Percentiles rank a stretch among this genome's conserved stretches.
phyloP scores from a whole-genome alignment of 1,284 basidiomycete genomes.

The Ustilago sp. region DNA sequence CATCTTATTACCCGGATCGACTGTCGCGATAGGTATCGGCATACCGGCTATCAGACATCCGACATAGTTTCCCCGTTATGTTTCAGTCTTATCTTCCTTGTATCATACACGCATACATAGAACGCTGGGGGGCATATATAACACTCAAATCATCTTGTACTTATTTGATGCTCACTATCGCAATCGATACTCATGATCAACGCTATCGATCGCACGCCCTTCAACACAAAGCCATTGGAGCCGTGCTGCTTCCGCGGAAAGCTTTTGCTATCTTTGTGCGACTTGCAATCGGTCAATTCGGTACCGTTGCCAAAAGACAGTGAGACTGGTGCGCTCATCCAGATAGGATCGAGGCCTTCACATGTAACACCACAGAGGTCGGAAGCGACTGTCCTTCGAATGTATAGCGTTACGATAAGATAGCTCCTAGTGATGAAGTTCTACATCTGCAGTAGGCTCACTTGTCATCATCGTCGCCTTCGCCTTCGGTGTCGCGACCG shows the following conservation, averaged over 20 bases:
- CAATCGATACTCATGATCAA: no score
- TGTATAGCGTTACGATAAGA: not conserved
- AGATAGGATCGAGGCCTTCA: not conserved
- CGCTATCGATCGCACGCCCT: no score
- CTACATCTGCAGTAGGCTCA: not conserved
- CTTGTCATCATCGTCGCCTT: constrained; percentile 16
- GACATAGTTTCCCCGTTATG: no score
- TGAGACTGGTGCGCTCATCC: not conserved
- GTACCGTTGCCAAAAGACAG: not conserved
- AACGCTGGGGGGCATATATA: no score
- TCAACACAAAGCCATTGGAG: no score
- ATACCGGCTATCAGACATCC: no score
- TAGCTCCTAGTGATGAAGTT: not conserved
- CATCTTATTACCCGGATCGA: no score
- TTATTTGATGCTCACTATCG: no score
- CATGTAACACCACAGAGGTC: not conserved
- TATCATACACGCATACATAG: no score
- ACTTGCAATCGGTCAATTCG: not conserved
- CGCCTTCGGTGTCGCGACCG: constrained; percentile 51
- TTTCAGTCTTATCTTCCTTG: no score
- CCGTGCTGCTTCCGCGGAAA: constrained; percentile 3
- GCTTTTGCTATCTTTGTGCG: not conserved
- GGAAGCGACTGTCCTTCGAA: not conserved
- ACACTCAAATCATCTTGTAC: no score
- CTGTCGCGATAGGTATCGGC: no score